Evolutionary conservation across 1,139 yeast genomes (phyloP).

Genomic region (Yamadazyma sp.): DNA sequence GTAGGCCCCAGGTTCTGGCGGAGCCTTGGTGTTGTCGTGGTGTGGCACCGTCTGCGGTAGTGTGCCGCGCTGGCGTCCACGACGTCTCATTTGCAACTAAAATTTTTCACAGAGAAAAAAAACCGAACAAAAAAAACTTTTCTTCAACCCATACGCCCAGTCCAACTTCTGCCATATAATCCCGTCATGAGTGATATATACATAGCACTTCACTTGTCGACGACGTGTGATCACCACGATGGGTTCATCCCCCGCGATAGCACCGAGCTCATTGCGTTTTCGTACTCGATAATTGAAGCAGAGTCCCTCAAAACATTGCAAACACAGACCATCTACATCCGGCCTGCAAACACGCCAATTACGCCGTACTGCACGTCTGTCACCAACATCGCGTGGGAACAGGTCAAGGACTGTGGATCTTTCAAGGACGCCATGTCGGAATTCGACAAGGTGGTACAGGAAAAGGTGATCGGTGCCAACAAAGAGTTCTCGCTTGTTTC

Average conservation of each 20-base stretch:
- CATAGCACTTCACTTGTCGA: conserved; percentile 61
- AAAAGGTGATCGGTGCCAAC: conserved; percentile 39
- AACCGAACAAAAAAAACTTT: neutral
- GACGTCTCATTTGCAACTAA: neutral
- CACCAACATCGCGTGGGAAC: conserved; percentile 63
- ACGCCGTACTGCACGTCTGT: conserved; percentile 58
- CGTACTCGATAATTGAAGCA: conserved; percentile 57
- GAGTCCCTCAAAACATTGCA: conserved; percentile 33
- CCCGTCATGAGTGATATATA: conserved; percentile 54
- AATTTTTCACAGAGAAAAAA: neutral
- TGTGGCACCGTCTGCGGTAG: too few relatives aligned
- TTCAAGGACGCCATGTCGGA: conserved; percentile 61
- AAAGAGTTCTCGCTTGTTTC: conserved; percentile 68
- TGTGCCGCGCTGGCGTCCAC: too few relatives aligned
- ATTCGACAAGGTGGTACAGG: conserved; percentile 53
- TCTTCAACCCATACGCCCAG: neutral
- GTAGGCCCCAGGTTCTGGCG: too few relatives aligned
- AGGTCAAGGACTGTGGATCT: conserved; percentile 51
- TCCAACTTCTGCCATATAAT: too few relatives aligned
- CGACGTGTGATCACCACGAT: conserved; percentile 69
- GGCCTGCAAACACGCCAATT: conserved; percentile 68
- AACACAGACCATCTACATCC: conserved; percentile 49
- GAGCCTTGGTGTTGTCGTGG: too few relatives aligned
- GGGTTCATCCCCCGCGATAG: conserved; percentile 61
- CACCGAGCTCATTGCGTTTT: conserved; percentile 64